Base-by-base conservation (phyloP, 1,284 basidiomycete species). In the Fomitopsis palustris region DNA sequence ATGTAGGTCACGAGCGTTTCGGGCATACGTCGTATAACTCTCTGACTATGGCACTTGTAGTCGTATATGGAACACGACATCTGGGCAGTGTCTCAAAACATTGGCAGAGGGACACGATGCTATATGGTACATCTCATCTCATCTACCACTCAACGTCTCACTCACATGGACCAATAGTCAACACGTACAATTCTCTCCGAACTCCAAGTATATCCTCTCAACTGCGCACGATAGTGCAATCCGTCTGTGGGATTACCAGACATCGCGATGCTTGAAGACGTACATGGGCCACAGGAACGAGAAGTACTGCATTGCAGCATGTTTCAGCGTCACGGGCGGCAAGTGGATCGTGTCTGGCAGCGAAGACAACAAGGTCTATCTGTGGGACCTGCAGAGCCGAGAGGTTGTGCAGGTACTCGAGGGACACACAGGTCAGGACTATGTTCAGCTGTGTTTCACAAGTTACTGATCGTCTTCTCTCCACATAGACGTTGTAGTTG, bases 21-120 rank as follows among this genome's bases (percentile, higher is more conserved):
- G 1, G 12, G 16, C 4, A 1, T 49, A 42, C 29, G 12, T 21
- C 12, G 42, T 25, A 12, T 25, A 10, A 10, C 19, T 39, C 31
- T 51, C 29, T 60, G 37, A 54, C 17, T 14, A 19, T 14, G n/a
- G n/a, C 9, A 19, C 3, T 9, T 51, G 55, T 66, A 97, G 95
- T 68, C 95, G 95, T 25, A 90, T 97, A 70, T 99, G 97, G 97
- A 94, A 96, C 68, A 90, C 92, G 0, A 84, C 85, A 23, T 90
- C 92, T 6, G 96, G 95, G 0, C 94, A 97, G 70, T 99, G 97
- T 74, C 81, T 99, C 16, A 98, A 98, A 74, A 99, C 97, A 0
- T 81, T 99, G 10, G 92, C 95, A 8, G 95, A 98, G 74, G 92
- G 90, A 17, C 88, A 93, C 59, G 87, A 95, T 63, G 88, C 92